These are phyloP conservation scores for Tulasnella sp. DNA, from an alignment of 768 basidiomycete species.

Conservation along the genomic window DNA sequence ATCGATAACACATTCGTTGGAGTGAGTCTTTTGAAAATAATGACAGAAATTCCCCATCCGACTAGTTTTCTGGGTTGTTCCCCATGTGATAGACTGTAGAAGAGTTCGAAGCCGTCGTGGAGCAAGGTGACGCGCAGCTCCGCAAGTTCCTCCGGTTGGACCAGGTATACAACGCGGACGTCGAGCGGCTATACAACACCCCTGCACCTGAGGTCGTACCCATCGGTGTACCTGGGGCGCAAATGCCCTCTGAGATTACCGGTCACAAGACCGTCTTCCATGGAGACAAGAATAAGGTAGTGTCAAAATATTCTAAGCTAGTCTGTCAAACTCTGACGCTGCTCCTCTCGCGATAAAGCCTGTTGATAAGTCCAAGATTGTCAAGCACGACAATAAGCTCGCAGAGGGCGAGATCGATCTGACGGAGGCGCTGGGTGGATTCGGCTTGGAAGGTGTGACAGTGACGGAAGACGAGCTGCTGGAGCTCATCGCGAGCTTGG, in stretches of 20 bases:
- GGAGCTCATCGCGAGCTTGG: conserved; percentile 61
- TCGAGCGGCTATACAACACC: conserved; percentile 43
- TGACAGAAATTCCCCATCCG: no score
- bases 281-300: conserved; percentile 10
- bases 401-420: conserved; percentile 46
- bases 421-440: conserved; percentile 55
- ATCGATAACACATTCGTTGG: conserved; percentile 68
- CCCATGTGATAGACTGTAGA: conserved; percentile 20
- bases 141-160: conserved; percentile 53
- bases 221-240: conserved; percentile 72
- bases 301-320: neutral
- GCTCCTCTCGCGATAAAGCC: neutral
- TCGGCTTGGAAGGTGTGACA: conserved; percentile 63
- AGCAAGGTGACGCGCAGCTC: conserved; percentile 53
- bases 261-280: conserved; percentile 46
- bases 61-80: neutral
- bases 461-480: conserved; percentile 65
- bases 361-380: conserved; percentile 16
- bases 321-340: neutral
- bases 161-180: conserved; percentile 48
- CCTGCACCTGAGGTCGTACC: conserved; percentile 45
- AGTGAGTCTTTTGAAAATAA: conserved; percentile 36
- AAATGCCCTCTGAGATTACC: conserved; percentile 65
- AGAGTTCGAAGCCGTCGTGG: conserved; percentile 62
- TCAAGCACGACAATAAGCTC: conserved; percentile 39